phyloP scores from a whole-genome alignment of 495 filamentous ascomycete species.

The Penicillium atrosanguineum region DNA sequence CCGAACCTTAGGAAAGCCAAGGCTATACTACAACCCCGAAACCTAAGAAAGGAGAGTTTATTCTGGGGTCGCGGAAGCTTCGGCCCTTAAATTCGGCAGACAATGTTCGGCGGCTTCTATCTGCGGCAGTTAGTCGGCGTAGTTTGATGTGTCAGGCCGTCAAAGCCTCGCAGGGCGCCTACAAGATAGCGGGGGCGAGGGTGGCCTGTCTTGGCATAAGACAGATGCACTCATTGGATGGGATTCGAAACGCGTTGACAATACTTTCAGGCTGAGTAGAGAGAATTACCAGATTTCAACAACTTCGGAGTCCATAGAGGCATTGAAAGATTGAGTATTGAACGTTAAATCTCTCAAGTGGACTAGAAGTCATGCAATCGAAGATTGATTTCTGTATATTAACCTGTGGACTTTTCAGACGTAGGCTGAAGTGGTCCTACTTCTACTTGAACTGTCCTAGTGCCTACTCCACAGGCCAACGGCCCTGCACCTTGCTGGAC shows the following conservation, averaged over 20 bases:
- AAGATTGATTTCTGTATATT: too few species aligned
- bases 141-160: not conserved
- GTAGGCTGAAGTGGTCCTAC: not conserved
- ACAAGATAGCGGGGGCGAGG: too few species aligned
- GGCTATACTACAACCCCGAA: not conserved
- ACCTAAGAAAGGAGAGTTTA: not conserved
- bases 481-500: slow-evolving; percentile 32
- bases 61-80: not conserved
- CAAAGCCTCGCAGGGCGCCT: not conserved
- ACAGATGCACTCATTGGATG: too few species aligned
- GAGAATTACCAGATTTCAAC: too few species aligned
- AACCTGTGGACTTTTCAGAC: not conserved
- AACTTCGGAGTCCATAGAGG: too few species aligned
- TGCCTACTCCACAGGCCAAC: slow-evolving; percentile 34
- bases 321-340: too few species aligned
- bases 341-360: too few species aligned
- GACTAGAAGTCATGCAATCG: too few species aligned
- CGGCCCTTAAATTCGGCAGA: not conserved
- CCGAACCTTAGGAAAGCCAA: too few species aligned
- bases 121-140: not conserved
- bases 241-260: too few species aligned
- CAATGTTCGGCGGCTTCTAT: not conserved
- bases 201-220: too few species aligned
- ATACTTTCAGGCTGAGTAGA: too few species aligned
- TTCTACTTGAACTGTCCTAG: not conserved